Conservation (phyloP, 1,284 basidiomycete species). For the Ganoderma leucocontextum region DNA sequence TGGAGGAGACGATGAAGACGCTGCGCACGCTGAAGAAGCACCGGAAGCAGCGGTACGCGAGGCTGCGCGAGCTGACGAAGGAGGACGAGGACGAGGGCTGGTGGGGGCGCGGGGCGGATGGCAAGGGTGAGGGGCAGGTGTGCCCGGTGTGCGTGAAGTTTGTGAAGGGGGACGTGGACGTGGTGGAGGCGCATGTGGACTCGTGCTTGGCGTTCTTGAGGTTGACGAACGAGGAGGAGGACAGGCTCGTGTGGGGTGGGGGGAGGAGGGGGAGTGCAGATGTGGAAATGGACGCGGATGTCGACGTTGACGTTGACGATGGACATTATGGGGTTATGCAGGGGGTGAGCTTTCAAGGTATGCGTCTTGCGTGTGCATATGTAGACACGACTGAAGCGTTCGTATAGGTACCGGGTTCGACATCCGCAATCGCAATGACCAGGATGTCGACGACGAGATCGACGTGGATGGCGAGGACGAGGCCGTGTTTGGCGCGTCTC, state of each 20-base stretch:
- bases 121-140: constrained; percentile 50
- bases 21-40: constrained; percentile 67
- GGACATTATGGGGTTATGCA: constrained; percentile 42
- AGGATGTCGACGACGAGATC: constrained; percentile 79
- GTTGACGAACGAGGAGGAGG: constrained; percentile 52
- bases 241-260: constrained; percentile 41
- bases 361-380: constrained; percentile 5
- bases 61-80: constrained; percentile 68
- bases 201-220: constrained; percentile 67
- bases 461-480: constrained; percentile 83
- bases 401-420: constrained; percentile 68
- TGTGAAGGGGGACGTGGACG: constrained; percentile 71
- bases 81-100: constrained; percentile 60
- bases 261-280: constrained; percentile 42
- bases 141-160: constrained; percentile 73
- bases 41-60: constrained; percentile 68
- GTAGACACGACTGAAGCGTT: neutral
- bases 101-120: constrained; percentile 39
- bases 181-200: constrained; percentile 80
- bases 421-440: constrained; percentile 58
- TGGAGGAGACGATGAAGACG: constrained; percentile 58
- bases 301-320: constrained; percentile 42
- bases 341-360: constrained; percentile 50
- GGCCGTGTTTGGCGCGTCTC: constrained; percentile 66
- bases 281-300: constrained; percentile 41